These are phyloP conservation scores for Suaeda aralocaspica DNA, from an alignment of 148 eudicot species.

Conservation along the genomic window DNA sequence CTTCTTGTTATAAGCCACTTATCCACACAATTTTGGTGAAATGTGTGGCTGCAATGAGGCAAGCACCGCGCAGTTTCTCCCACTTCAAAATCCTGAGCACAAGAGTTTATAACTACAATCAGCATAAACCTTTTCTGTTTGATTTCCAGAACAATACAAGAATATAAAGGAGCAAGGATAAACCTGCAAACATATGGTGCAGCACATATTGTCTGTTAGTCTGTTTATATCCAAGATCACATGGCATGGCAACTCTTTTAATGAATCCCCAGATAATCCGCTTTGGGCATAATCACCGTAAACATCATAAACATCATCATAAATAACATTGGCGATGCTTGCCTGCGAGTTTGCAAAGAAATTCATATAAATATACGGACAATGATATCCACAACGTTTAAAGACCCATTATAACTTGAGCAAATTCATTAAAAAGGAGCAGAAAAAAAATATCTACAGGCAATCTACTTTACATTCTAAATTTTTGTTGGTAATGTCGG, in stretches of 20 bases:
- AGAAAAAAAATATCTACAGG: no score
- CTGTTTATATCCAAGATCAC: constrained; percentile 31
- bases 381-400: no score
- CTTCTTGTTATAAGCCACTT: constrained; percentile 44
- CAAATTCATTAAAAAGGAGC: no score
- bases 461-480: no score
- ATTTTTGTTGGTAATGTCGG: no score
- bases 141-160: not conserved
- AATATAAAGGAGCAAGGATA: not conserved
- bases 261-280: constrained; percentile 43
- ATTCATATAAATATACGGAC: constrained; percentile 5
- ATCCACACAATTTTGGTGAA: constrained; percentile 51
- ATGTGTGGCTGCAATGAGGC: constrained; percentile 48
- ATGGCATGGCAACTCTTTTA: constrained; percentile 43
- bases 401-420: no score
- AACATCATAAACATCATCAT: constrained; percentile 39
- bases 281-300: constrained; percentile 35
- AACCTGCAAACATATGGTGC: constrained; percentile 68
- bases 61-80: constrained; percentile 51
- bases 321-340: constrained; percentile 34
- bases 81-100: constrained; percentile 46
- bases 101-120: constrained; percentile 15
- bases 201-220: constrained; percentile 33
- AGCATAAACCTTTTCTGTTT: not conserved
- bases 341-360: constrained; percentile 32